Conservation (phyloP, 148 eudicot genomes). For the Diospyros lotus region DNA sequence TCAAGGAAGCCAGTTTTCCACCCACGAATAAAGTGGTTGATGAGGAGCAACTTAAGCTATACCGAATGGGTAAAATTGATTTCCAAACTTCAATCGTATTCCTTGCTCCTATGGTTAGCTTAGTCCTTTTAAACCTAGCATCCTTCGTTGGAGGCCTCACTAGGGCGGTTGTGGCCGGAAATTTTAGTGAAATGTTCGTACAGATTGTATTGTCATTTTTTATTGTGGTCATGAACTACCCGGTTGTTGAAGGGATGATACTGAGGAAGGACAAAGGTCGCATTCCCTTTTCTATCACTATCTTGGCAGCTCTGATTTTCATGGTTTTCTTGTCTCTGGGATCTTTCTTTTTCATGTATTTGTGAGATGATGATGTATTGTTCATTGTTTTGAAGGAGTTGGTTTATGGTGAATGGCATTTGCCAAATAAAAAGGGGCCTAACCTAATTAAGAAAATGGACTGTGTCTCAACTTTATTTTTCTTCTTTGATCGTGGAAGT, state of each 20-base stretch:
- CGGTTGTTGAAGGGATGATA: constrained; percentile 63
- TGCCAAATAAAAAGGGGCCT: too few relatives aligned
- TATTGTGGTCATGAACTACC: constrained; percentile 34
- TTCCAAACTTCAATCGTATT: constrained; percentile 48
- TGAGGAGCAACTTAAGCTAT: constrained; percentile 35
- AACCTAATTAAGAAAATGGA: too few relatives aligned
- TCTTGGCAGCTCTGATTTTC: constrained; percentile 21
- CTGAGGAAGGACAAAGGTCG: constrained; percentile 57
- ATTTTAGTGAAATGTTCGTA: constrained; percentile 27
- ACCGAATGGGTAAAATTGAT: constrained; percentile 45
- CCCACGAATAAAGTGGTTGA: constrained; percentile 59
- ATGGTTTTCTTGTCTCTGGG: constrained; percentile 28
- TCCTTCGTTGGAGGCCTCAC: constrained; percentile 38
- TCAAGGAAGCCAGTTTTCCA: constrained; percentile 35
- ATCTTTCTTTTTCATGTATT: constrained; percentile 13
- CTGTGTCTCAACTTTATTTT: too few relatives aligned
- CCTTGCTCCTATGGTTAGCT: constrained; percentile 40
- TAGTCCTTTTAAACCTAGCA: constrained; percentile 36
- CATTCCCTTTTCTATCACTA: constrained; percentile 27
- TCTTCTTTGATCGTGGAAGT: too few relatives aligned
- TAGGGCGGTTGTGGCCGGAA: constrained; percentile 5
- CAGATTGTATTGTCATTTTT: constrained; percentile 48
- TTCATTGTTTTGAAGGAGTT: too few relatives aligned
- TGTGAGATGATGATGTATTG: not conserved
- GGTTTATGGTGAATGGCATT: too few relatives aligned